phyloP scores from a whole-genome alignment of 108 stramenopile species.

The Cyclotella cryptica region DNA sequence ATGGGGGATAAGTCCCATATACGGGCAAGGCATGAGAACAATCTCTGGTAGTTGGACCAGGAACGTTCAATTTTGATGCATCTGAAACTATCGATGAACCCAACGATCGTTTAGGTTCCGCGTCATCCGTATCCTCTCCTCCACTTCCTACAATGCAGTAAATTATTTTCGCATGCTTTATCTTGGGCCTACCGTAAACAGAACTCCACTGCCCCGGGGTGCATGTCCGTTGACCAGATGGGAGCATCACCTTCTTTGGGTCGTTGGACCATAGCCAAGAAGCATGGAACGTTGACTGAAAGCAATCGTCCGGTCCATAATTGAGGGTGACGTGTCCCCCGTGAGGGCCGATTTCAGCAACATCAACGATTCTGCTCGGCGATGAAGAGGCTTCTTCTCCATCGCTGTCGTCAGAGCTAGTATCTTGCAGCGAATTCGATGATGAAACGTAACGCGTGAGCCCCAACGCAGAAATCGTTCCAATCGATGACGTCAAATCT shows the following conservation, averaged over 20 bases:
- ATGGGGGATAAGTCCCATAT: constrained; percentile 40
- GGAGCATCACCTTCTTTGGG: constrained; percentile 59
- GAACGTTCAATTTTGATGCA: constrained; percentile 16
- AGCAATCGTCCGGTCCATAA: neutral
- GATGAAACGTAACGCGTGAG: neutral
- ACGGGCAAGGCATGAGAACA: constrained; percentile 48
- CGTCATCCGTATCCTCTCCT: neutral
- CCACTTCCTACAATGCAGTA: constrained; percentile 21
- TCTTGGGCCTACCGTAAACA: constrained; percentile 13
- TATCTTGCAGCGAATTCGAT: neutral
- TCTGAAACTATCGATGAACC: neutral
- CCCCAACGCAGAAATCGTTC: too few relatives aligned
- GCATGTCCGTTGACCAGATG: constrained; percentile 68
- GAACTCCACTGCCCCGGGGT: constrained; percentile 55
- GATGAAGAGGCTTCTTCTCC: neutral
- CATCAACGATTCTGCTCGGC: neutral
- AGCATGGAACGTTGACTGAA: constrained; percentile 54
- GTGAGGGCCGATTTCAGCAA: neutral
- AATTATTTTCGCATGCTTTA: constrained; percentile 36
- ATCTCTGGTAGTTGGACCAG: constrained; percentile 40
- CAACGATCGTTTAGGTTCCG: neutral
- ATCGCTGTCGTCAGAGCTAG: neutral
- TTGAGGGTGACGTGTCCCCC: constrained; percentile 13
- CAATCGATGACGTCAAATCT: too few relatives aligned
- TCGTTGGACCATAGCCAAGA: constrained; percentile 83